Conservation (phyloP, 306 rosid species). For the Malus domestica region ASM211411v1 NC_041799.1:7478001-7478500, state of each 20-base stretch:
- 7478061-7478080: not conserved
- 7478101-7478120: slow-evolving; percentile 10
- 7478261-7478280: not conserved
- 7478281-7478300: no score
- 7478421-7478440: not conserved
- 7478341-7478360: no score
- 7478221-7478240: not conserved
- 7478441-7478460: not conserved
- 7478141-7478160: not conserved
- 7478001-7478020: not conserved
- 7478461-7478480: not conserved
- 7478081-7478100: not conserved
- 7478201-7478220: not conserved
- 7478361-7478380: no score
- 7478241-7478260: not conserved
- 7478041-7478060: slow-evolving; percentile 3
- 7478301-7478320: not conserved
- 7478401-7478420: not conserved
- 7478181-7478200: slow-evolving; percentile 1
- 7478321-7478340: rapidly evolving
- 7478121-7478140: not conserved
- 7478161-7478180: not conserved
- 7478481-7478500: not conserved
- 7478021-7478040: not conserved
- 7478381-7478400: not conserved